Evolutionary conservation across 2,329 filamentous ascomycete species (phyloP).

Genomic region (Ceratocystis cubensis): DNA sequence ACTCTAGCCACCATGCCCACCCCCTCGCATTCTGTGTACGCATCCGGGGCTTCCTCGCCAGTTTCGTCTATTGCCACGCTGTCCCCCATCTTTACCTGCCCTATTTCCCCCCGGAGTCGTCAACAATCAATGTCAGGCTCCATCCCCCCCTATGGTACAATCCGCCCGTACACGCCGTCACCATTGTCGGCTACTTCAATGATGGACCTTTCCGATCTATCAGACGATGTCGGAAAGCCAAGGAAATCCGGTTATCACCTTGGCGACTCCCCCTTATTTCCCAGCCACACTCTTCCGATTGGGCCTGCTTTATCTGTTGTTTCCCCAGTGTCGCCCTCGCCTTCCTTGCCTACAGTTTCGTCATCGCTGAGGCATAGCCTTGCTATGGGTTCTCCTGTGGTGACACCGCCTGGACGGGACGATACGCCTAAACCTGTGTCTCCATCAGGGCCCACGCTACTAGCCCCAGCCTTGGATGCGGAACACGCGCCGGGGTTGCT

Average conservation of each 20-base stretch:
- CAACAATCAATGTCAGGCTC: conserved; percentile 9
- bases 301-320: neutral
- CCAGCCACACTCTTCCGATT: neutral
- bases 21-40: conserved; percentile 16
- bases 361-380: conserved; percentile 4
- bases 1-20: conserved; percentile 14
- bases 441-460: neutral
- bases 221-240: neutral
- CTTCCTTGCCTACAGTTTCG: neutral
- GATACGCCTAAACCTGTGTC: neutral
- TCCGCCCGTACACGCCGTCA: conserved; percentile 17
- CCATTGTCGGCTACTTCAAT: conserved; percentile 16
- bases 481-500: neutral
- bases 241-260: neutral
- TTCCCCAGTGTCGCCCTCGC: neutral
- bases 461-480: neutral
- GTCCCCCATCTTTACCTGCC: neutral
- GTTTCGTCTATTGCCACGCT: conserved; percentile 11
- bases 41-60: conserved; percentile 17
- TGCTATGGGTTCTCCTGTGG: neutral
- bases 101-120: neutral
- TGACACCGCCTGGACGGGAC: neutral
- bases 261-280: conserved; percentile 8
- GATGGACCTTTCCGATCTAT: neutral
- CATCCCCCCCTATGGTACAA: neutral